Evolutionary conservation across 2,329 filamentous ascomycete species (phyloP), one percentile per base, ranked within the genome.

Genomic region (Fusarium armeniacum): DNA sequence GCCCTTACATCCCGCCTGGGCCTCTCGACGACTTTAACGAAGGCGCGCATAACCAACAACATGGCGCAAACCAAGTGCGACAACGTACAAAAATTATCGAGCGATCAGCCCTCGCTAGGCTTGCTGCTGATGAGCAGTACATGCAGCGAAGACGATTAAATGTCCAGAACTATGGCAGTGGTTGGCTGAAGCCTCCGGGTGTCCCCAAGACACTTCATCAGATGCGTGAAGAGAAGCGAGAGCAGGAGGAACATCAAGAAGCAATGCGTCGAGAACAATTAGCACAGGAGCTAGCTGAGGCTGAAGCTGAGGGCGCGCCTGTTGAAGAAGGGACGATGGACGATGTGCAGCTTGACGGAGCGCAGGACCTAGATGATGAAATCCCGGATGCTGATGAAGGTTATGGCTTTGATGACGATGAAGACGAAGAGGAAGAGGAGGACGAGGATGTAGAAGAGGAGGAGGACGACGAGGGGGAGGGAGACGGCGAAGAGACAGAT

Each of bases 111-210:
- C 88, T 97, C 5, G 87, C 91, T 12, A 85, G 90, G 3, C 87
- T 97, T 13, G 85, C 87, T 28, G 82, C 88, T 43, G 95, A 98
- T 77, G 96, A 98, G 81, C 86, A 89, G 65, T 87, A 89, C 61
- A 86, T 97, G 69, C 87, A 90, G 57, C 87, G 91, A 11, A 93
- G 95, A 47, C 93, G 94, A 75, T 82, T 88, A 49, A 93, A 95
- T 71, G 91, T 98, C 32, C 88, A 91, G 49, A 92, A 94, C 75
- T 98, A 97, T 77, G 96, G 96, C 64, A 92, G 90, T 70, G 88
- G 87, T 45, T 99, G 96, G 96, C 90, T 99, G 58, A 92, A 91
- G 62, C 96, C 96, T 0, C 94, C 93, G 0, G 96, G 95, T 10
- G 86, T 97, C 58, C 79, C 89, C 60, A 99, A 98, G 84, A 97